Evolutionary conservation across 1,284 basidiomycete species (phyloP).

Genomic region (Uromyces viciae-fabae): DNA sequence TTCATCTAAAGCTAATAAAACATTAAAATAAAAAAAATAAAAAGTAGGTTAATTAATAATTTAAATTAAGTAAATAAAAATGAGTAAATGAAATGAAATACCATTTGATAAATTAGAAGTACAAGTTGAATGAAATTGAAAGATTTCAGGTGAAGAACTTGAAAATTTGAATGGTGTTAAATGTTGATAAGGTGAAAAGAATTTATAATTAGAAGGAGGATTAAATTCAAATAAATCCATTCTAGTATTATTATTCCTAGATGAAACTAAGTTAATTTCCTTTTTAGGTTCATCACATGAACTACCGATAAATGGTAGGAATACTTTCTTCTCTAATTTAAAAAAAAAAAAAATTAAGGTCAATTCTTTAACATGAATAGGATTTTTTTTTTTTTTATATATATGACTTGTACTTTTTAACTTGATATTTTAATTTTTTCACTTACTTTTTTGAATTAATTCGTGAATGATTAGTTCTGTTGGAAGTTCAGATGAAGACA

Average conservation of each 20-base stretch:
- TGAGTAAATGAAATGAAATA: not conserved
- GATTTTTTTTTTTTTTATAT: no score
- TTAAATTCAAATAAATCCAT: no score
- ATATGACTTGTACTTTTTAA: no score
- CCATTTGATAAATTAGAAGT: constrained; percentile 11
- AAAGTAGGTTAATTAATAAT: not conserved
- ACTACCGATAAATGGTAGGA: not conserved
- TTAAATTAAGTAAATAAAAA: not conserved
- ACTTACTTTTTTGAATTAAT: no score
- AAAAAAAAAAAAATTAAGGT: no score
- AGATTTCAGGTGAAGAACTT: not conserved
- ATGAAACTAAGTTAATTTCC: not conserved
- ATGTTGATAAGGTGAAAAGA: no score
- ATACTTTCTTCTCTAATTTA: not conserved
- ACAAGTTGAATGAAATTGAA: constrained; percentile 8
- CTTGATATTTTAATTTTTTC: no score
- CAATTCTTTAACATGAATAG: no score
- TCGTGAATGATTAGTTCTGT: constrained; percentile 14
- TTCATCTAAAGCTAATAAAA: not conserved
- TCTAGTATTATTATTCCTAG: no score
- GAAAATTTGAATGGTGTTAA: no score
- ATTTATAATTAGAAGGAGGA: no score
- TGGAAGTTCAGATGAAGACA: constrained; percentile 14
- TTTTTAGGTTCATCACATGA: no score
- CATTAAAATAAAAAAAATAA: not conserved